Base-by-base conservation (phyloP, 2,329 filamentous ascomycete species). In the Sporothrix brasiliensis region DNA sequence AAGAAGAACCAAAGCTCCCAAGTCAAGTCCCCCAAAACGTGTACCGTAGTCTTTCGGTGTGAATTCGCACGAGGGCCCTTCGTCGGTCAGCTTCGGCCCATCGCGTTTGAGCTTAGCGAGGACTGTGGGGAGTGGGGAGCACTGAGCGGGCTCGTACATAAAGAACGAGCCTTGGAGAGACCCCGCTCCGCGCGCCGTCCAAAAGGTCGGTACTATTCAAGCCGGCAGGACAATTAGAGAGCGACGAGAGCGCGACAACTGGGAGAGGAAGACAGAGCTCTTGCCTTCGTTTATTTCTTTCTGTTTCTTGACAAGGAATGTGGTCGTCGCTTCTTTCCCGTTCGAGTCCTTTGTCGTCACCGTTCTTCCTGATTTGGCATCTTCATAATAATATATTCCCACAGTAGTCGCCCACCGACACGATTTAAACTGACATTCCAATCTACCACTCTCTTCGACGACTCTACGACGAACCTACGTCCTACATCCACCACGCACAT, bases 51-150 rank as follows among this genome's bases (percentile, higher is more conserved):
- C 61, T 16, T 39, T 68, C 66, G 66, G 52, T n/a, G 14, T 47
- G 16, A 14, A 68, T 68, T 68, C 19, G 52, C 66, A 44, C 66
- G 66, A 68, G 39, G 7, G 10, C 66, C 24, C n/a, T 27, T 47
- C 50, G 61, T 21, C 61, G 14, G 41, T 34, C 44, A 16, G 10
- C 53, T 49, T 67, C 49, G 49, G 63, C 19, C 3, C 10, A 53
- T 67, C 4, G n/a, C 13, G 21, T 39, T 53, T 49, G 4, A 4
- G 19, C n/a, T 39, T 49, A 52, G 63, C 63, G 63, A 49, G 63
- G 49, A 53, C 11, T 67, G 63, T 67, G 63, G 63, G 63, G 63
- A 41, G 34, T 34, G 34, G 34, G 34, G 34, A 67, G 14, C 44
- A 50, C 61, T 7, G 6, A 5, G 11, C 58, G 58, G 21, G 60